Base-by-base conservation (phyloP, 1,284 basidiomycete species). In the Fistulina hepatica region DNA sequence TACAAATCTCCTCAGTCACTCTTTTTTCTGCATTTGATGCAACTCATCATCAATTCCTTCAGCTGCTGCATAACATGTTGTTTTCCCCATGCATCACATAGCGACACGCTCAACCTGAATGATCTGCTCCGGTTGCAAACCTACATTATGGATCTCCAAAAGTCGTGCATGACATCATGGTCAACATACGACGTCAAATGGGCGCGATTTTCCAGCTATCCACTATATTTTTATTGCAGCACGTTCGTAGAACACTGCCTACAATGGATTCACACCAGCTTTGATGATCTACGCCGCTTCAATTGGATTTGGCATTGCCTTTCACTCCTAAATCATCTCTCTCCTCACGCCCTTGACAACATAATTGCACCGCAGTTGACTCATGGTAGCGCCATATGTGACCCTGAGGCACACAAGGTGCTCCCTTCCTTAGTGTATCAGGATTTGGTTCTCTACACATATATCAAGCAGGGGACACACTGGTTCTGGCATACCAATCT, bases 351-450 rank as follows among this genome's bases (percentile, higher is more conserved):
- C 71, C 69, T 20, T 53, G 64, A 49, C 42, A 64, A 37, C 60
- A 61, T 35, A 71, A 65, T 2, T 73, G 70, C 0, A 71, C 71
- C 48, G 61, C 50, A 3, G 59, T 61, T 21, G 19, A 34, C 22
- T n/a, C n/a, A n/a, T n/a, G n/a, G n/a, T n/a, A n/a, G n/a, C n/a
- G n/a, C n/a, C n/a, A n/a, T n/a, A n/a, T n/a, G n/a, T n/a, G n/a
- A n/a, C n/a, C n/a, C n/a, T n/a, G n/a, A n/a, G n/a, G n/a, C n/a
- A n/a, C n/a, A n/a, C n/a, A n/a, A n/a, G n/a, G n/a, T n/a, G n/a
- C n/a, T n/a, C n/a, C n/a, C n/a, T n/a, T n/a, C n/a, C n/a, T n/a
- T n/a, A n/a, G n/a, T n/a, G n/a, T n/a, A n/a, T n/a, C n/a, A n/a
- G n/a, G n/a, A n/a, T n/a, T n/a, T n/a, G n/a, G n/a, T n/a, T n/a